Percentiles rank a stretch among this genome's conserved stretches.
Evolutionary conservation across 208 protist genomes (phyloP).

Genomic region (Leishmania arabica): DNA sequence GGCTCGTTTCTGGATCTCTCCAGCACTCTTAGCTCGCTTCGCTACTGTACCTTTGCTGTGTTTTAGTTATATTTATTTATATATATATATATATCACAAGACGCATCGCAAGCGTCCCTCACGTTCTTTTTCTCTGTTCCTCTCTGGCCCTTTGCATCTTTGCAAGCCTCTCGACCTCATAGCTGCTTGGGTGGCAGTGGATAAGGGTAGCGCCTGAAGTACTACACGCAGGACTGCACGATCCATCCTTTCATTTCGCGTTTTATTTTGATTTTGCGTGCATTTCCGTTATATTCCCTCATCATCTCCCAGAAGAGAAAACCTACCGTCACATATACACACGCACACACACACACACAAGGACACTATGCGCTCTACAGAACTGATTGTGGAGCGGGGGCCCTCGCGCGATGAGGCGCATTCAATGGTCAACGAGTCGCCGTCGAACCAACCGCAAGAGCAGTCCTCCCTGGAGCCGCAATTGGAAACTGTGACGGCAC

Average conservation of each 20-base stretch:
- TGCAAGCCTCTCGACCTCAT: not conserved
- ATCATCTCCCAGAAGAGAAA: not conserved
- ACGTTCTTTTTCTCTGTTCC: not conserved
- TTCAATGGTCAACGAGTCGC: not conserved
- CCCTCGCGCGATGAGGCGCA: conserved; percentile 6
- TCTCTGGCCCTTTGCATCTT: not conserved
- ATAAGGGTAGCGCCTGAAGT: not conserved
- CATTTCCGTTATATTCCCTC: no score
- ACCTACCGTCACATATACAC: not conserved
- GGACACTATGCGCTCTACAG: conserved; percentile 5
- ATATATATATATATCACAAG: not conserved
- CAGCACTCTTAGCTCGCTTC: not conserved
- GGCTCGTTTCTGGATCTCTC: not conserved
- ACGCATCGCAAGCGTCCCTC: not conserved
- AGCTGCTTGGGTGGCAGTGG: not conserved
- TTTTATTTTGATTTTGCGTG: not conserved
- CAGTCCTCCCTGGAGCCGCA: not conserved
- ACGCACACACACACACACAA: not conserved
- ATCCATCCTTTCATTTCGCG: not conserved
- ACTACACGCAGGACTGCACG: not conserved
- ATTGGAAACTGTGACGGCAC: not conserved
- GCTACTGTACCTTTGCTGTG: not conserved
- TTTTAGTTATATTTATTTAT: not conserved
- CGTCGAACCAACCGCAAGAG: not conserved
- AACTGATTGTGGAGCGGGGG: conserved; percentile 11